Percentiles rank a stretch among this genome's conserved stretches.
phyloP scores from a whole-genome alignment of 2,329 filamentous ascomycete species.

The Sclerotinia subarctica region DNA sequence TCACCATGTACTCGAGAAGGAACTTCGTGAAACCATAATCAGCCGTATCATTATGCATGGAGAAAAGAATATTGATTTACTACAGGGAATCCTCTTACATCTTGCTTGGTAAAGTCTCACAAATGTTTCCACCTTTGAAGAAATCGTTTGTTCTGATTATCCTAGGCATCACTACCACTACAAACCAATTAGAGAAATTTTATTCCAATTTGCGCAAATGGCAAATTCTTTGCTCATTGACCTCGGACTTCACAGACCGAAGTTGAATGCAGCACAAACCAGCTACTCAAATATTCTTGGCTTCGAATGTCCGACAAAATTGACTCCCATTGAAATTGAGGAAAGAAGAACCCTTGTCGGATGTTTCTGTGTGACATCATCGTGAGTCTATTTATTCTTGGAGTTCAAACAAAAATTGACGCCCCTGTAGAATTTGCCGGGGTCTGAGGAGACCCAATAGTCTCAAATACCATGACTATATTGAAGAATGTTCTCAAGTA shows the following conservation, averaged over 20 bases:
- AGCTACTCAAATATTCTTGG: conserved; percentile 1
- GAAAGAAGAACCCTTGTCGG: conserved; percentile 32
- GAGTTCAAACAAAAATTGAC: not conserved
- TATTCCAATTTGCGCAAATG: conserved; percentile 38
- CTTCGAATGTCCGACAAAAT: not conserved
- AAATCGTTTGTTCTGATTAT: not conserved
- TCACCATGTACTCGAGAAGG: conserved; percentile 54
- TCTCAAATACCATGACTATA: conserved; percentile 31
- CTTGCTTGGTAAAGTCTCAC: conserved; percentile 49
- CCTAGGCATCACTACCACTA: conserved; percentile 38
- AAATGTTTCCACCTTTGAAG: not conserved
- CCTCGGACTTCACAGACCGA: conserved; percentile 31
- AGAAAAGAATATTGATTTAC: conserved; percentile 54
- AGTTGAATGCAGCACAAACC: not conserved
- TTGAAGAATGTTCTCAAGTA: conserved; percentile 30
- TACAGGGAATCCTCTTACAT: conserved; percentile 57
- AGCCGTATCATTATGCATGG: conserved; percentile 56
- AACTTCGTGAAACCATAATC: conserved; percentile 55
- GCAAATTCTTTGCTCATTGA: conserved; percentile 37
- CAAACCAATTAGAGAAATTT: conserved; percentile 34
- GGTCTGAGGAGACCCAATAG: conserved; percentile 33
- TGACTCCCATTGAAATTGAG: conserved; percentile 24
- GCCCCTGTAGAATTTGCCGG: conserved; percentile 28
- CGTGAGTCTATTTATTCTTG: conserved; percentile 24
- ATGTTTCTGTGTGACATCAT: conserved; percentile 33